phyloP scores from a whole-genome alignment of 768 basidiomycete species.

The Phylloporus sp. region DNA sequence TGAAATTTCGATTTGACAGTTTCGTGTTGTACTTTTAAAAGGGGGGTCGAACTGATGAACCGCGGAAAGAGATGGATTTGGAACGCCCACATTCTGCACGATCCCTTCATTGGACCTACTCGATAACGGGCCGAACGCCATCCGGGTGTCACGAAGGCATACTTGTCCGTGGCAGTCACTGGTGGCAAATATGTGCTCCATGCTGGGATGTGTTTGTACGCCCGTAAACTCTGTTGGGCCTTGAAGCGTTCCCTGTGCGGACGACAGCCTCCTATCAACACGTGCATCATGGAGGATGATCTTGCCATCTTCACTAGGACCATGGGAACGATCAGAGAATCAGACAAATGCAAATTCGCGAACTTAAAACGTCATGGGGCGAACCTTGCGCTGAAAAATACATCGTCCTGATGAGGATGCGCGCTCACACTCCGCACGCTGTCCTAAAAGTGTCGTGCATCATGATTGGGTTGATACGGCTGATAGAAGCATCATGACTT shows the following conservation, averaged over 20 bases:
- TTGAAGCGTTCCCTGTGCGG: constrained; percentile 50
- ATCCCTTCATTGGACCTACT: constrained; percentile 47
- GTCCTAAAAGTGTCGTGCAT: constrained; percentile 40
- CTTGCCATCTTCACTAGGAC: constrained; percentile 62
- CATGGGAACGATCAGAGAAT: constrained; percentile 16
- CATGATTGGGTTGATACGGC: constrained; percentile 10
- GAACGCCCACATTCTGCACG: constrained; percentile 35
- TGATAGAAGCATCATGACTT: constrained; percentile 20
- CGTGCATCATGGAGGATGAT: constrained; percentile 62
- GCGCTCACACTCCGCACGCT: constrained; percentile 60
- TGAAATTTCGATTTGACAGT: constrained; percentile 37
- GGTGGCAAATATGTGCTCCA: constrained; percentile 66
- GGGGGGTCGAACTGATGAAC: constrained; percentile 28
- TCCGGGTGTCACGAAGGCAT: constrained; percentile 63
- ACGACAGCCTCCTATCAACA: constrained; percentile 27
- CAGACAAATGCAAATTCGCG: constrained; percentile 11
- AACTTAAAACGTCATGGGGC: constrained; percentile 15
- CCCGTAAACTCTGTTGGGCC: constrained; percentile 54
- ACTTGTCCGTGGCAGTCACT: constrained; percentile 56
- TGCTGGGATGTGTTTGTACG: constrained; percentile 60
- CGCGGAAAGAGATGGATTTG: constrained; percentile 3
- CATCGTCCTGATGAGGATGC: constrained; percentile 62
- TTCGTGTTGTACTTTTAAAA: constrained; percentile 43
- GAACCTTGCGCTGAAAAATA: constrained; percentile 68
- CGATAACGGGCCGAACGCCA: constrained; percentile 59